A percentile compares a stretch with the other conserved stretches of the same genome.
Evolutionary conservation across 257 asterid genomes (phyloP).

Genomic region (Solanum pinnatisectum): DNA sequence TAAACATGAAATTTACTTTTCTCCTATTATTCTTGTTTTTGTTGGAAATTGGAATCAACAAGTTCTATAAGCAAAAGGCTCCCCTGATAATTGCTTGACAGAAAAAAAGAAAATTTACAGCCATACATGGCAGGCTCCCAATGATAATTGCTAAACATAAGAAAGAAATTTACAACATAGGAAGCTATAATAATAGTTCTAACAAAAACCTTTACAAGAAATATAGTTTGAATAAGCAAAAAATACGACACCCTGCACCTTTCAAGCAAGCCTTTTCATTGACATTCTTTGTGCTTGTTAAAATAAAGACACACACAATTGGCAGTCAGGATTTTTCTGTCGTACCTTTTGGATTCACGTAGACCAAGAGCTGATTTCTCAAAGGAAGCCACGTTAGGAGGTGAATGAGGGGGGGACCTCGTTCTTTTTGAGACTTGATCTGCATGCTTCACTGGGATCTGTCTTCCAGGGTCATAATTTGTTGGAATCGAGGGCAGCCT

Average conservation of each 20-base stretch:
- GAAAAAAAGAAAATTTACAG: background rate
- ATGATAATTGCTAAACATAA: background rate
- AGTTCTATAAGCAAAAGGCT: background rate
- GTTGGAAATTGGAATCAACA: background rate
- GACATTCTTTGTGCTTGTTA: background rate
- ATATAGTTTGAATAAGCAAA: background rate
- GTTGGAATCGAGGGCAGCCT: constrained; percentile 18
- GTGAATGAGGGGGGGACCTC: constrained; percentile 58
- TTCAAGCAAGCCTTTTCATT: background rate
- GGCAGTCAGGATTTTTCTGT: background rate
- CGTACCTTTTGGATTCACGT: constrained; percentile 40
- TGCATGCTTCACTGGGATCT: constrained; percentile 28
- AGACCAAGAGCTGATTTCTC: constrained; percentile 20
- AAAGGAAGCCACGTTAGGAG: constrained; percentile 19
- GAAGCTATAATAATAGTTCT: background rate
- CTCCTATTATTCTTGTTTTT: background rate
- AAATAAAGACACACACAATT: background rate
- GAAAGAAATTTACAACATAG: background rate
- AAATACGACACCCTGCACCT: background rate
- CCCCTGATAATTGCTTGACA: background rate
- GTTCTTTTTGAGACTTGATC: constrained; percentile 57
- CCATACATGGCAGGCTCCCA: background rate
- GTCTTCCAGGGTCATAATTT: constrained; percentile 31
- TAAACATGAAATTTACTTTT: background rate
- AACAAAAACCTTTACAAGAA: background rate